Base-by-base conservation (phyloP, 108 stramenopile genomes). In the Mediolabrus comicus region DNA sequence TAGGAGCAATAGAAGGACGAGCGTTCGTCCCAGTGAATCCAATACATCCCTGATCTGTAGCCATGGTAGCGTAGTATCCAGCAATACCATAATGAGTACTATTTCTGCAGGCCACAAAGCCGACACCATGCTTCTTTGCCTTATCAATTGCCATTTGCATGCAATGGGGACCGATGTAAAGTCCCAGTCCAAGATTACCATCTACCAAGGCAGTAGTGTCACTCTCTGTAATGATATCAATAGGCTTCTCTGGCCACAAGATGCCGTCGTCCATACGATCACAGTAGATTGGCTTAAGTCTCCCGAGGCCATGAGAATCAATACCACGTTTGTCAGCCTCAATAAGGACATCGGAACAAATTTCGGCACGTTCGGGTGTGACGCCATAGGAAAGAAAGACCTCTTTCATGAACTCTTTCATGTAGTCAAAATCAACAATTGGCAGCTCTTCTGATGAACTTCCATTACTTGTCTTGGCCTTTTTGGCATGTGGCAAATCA, bases 41-140 rank as follows among this genome's bases (percentile, higher is more conserved):
- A 46, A 88, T 71, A 34, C 81, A 84, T 41, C 85, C 87, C 53
- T 68, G 67, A 28, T 84, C 77, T 27, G 78, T 80, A 7, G 87
- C 87, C 87, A 86, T 86, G 27, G 83, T 83, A 13, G 85, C 78
- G 67, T 88, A 88, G 64, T 86, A 88, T 7, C 87, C 87, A 9
- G 82, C 84, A 60, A 84, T 86, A 55, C 85, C 85, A 53, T 86
- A 86, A 61, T 86, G 85, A 52, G 84, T 88, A 17, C 83, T 82
- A 57, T 86, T 88, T 65, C 76, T 54, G 32, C 67, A 81, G 1
- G 82, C 82, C 1, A 88, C 85, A 65, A 83, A 84, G 2, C 85
- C 87, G 6, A 86, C 83, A 12, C 87, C 87, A 32, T 76, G 59
- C 26, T 82, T 78, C 71, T 88, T 86, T 0, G 85, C 87, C 69